Conservation (phyloP, 345 rosid species). For the Sisymbrium irio region DNA sequence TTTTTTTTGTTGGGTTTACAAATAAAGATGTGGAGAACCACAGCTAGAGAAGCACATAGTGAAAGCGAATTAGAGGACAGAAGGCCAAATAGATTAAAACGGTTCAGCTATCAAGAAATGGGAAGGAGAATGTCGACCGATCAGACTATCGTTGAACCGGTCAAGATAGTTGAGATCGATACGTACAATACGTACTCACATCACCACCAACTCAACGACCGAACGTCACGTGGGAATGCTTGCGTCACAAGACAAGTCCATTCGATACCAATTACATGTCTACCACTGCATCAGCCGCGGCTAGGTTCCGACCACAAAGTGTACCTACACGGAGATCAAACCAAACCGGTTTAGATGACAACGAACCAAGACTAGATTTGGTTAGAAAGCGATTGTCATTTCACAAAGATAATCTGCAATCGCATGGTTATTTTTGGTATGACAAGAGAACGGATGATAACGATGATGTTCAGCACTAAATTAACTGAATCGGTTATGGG, state of each 20-base stretch:
- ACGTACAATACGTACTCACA: conserved; percentile 33
- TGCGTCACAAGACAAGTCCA: conserved; percentile 19
- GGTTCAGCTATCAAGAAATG: conserved; percentile 34
- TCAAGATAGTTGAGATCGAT: conserved; percentile 74
- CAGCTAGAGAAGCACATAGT: conserved; percentile 37
- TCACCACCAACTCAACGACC: conserved; percentile 34
- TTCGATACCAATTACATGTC: conserved; percentile 69
- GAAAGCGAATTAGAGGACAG: conserved; percentile 53
- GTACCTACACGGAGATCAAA: conserved; percentile 58
- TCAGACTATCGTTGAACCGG: conserved; percentile 45
- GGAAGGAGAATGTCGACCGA: conserved; percentile 60
- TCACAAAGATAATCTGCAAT: conserved; percentile 5
- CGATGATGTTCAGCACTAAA: not conserved
- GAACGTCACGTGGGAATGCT: not conserved
- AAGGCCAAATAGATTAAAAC: conserved; percentile 33
- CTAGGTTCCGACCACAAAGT: conserved; percentile 62
- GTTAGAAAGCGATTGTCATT: conserved; percentile 26
- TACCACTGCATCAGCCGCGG: conserved; percentile 65
- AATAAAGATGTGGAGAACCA: conserved; percentile 47
- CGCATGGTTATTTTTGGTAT: conserved; percentile 9
- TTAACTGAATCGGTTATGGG: not conserved
- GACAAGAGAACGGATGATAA: not conserved
- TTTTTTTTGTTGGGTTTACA: not conserved
- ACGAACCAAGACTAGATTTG: conserved; percentile 7
- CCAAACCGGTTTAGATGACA: not conserved